These are phyloP conservation scores for Ruellia speciosa DNA, from an alignment of 305 asterid species.

Conservation along the genomic window DNA sequence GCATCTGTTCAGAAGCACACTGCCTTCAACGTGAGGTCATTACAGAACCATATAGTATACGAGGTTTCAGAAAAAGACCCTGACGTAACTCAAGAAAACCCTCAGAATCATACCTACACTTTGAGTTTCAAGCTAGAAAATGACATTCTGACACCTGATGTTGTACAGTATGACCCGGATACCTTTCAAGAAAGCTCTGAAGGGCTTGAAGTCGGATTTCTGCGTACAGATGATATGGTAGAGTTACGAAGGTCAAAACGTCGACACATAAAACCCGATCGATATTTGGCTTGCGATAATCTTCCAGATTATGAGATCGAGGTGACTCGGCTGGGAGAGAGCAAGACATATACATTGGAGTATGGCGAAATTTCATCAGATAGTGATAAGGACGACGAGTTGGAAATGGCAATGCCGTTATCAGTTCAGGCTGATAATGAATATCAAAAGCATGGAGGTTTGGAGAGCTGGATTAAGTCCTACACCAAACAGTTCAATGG, in stretches of 20 bases:
- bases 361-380: conserved; percentile 31
- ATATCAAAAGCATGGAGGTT: conserved; percentile 27
- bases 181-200: conserved; percentile 22
- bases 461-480: conserved; percentile 20
- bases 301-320: conserved; percentile 61
- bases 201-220: conserved; percentile 29
- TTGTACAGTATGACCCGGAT: conserved; percentile 30
- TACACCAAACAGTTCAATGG: conserved; percentile 22
- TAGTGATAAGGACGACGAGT: conserved; percentile 17
- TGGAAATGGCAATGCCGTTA: conserved; percentile 37
- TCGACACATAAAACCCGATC: conserved; percentile 57
- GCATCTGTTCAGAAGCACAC: conserved; percentile 49
- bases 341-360: conserved; percentile 37
- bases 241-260: conserved; percentile 78
- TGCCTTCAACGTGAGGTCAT: conserved; percentile 51
- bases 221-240: conserved; percentile 29
- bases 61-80: conserved; percentile 40
- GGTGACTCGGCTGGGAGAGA: conserved; percentile 55
- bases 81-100: conserved; percentile 20
- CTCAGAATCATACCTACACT: conserved; percentile 26
- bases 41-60: conserved; percentile 51
- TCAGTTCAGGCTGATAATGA: conserved; percentile 72
- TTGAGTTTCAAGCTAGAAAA: conserved; percentile 63
- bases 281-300: conserved; percentile 64
- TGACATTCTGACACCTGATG: conserved; percentile 38